phyloP scores from a whole-genome alignment of 2,329 filamentous ascomycete species.

The Alternaria longipes region DNA sequence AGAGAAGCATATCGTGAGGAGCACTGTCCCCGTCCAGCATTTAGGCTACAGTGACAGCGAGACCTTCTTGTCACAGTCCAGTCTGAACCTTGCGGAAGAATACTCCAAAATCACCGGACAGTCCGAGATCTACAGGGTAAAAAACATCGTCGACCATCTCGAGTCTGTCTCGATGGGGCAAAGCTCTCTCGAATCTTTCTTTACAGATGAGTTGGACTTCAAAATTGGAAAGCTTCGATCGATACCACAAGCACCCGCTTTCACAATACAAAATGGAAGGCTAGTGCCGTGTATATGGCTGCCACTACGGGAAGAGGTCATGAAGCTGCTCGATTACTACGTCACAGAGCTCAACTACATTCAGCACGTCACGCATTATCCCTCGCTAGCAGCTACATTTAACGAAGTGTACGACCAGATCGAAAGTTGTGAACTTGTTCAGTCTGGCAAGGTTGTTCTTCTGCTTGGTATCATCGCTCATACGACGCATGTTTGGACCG shows the following conservation, averaged over 20 bases:
- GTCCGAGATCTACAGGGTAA: not conserved
- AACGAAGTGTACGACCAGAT: not conserved
- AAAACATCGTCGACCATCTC: not conserved
- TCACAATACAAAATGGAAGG: not conserved
- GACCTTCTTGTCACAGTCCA: not conserved
- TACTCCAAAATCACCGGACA: not conserved
- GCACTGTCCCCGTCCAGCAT: not conserved
- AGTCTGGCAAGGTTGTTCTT: not conserved
- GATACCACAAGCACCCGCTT: not conserved
- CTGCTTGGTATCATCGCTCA: constrained; percentile 1
- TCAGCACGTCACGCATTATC: constrained; percentile 49
- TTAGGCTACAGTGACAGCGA: not conserved
- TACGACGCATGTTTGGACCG: not conserved
- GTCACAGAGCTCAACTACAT: constrained; percentile 44
- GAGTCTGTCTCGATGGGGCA: constrained; percentile 1
- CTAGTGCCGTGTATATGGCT: constrained; percentile 1
- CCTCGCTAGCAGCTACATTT: constrained; percentile 32
- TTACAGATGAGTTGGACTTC: not conserved
- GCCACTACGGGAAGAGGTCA: constrained; percentile 47
- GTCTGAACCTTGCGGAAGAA: not conserved
- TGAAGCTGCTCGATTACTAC: constrained; percentile 46
- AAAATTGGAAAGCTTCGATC: not conserved
- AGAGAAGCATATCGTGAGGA: not conserved
- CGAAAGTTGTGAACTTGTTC: not conserved
- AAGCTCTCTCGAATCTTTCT: not conserved